phyloP scores from a whole-genome alignment of 768 basidiomycete genomes.

The Serendipita indica region DNA sequence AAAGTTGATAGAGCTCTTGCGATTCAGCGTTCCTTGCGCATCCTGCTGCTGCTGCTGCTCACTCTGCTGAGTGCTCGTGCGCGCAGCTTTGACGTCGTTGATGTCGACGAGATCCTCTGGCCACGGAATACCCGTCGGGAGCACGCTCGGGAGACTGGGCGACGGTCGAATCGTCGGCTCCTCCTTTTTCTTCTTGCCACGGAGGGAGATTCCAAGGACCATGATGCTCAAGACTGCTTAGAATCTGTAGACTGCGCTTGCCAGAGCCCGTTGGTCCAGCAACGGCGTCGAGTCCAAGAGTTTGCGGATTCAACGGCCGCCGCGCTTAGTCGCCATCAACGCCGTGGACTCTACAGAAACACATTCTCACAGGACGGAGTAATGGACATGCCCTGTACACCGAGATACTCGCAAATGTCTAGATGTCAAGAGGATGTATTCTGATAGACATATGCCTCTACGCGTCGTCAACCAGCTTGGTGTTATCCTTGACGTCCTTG shows the following conservation, averaged over 20 bases:
- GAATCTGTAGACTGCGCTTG: background rate
- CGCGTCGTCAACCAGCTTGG: conserved; percentile 46
- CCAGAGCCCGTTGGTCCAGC: background rate
- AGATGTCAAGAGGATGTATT: background rate
- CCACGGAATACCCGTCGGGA: conserved; percentile 58
- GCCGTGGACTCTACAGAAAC: background rate
- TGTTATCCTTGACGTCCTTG: conserved; percentile 2
- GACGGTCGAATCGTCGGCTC: conserved; percentile 48
- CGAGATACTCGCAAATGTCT: too few species aligned
- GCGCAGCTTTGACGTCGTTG: conserved; percentile 18
- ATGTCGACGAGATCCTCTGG: conserved; percentile 70
- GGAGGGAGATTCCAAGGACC: conserved; percentile 15
- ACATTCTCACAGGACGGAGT: too few species aligned
- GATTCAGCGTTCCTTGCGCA: background rate
- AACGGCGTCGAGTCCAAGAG: conserved; percentile 5
- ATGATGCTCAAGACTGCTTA: background rate
- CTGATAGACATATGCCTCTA: background rate
- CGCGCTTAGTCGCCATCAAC: background rate
- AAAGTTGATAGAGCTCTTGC: conserved; percentile 26
- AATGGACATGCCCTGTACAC: too few species aligned
- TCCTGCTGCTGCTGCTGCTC: background rate
- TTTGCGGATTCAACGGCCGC: background rate
- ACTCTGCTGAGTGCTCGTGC: background rate
- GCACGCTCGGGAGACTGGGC: conserved; percentile 56
- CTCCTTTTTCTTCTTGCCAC: conserved; percentile 22